Percentiles rank a stretch among this genome's conserved stretches.
Evolutionary conservation across 352 stramenopile species (phyloP).

Genomic region (Pythium brassicae): DNA sequence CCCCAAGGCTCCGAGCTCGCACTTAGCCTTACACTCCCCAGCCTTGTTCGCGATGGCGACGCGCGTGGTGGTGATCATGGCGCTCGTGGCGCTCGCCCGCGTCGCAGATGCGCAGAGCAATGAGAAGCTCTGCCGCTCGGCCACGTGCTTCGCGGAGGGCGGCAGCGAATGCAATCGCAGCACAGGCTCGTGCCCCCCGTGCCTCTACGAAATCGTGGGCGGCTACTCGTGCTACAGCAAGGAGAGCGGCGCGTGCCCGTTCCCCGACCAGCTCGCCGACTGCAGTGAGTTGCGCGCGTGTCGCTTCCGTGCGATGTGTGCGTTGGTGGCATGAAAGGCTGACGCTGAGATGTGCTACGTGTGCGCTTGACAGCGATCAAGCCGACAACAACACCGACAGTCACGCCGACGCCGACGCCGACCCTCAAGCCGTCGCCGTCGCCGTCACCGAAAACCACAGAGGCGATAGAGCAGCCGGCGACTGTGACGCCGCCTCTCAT

Average conservation of each 20-base stretch:
- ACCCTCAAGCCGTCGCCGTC: neutral
- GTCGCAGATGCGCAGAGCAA: conserved; percentile 10
- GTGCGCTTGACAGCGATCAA: conserved; percentile 3
- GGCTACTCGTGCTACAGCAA: conserved; percentile 70
- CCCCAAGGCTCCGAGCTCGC: too few species aligned
- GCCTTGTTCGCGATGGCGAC: neutral
- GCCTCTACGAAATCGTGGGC: conserved; percentile 58
- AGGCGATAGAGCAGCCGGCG: conserved; percentile 2
- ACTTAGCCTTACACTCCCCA: neutral
- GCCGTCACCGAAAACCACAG: neutral
- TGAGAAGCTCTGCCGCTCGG: conserved; percentile 26
- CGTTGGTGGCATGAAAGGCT: neutral
- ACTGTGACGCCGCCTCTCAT: conserved; percentile 14
- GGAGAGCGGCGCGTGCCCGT: conserved; percentile 36
- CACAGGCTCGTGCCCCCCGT: conserved; percentile 43
- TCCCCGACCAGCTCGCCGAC: conserved; percentile 24
- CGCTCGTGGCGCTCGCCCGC: neutral
- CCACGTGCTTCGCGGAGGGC: conserved; percentile 56
- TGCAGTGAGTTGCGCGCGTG: conserved; percentile 16
- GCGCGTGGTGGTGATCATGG: neutral
- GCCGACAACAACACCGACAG: neutral
- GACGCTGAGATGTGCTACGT: conserved; percentile 2
- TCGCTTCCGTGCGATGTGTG: neutral
- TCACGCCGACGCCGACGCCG: neutral
- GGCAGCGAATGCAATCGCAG: conserved; percentile 42